Base-by-base conservation (phyloP, 352 stramenopile species). In the Plasmopara muralis region DNA sequence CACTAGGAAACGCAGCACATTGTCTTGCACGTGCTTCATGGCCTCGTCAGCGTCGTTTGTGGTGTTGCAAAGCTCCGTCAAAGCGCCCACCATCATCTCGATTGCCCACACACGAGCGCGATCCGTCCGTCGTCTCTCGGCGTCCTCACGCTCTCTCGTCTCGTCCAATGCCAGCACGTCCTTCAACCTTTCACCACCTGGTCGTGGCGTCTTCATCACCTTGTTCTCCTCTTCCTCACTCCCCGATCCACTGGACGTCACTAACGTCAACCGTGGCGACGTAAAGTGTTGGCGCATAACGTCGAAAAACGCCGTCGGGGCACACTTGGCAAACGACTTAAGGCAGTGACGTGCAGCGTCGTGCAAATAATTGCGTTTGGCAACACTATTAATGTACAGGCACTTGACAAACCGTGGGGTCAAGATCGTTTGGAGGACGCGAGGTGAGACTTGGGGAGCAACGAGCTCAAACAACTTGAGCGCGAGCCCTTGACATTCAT, bases 401-500 rank as follows among this genome's bases (percentile, higher is more conserved):
- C 79, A 87, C 66, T 81, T 88, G 66, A 94, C 77, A 9, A 94
- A 73, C 30, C 79, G 72, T 8, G 79, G 81, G 34, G 81, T 91
- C 7, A 94, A 64, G 33, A 87, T 82, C 6, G 77, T 59, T 30
- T 74, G 72, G 15, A 91, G 46, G 28, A 85, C 45, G 7, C 73
- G 46, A 3, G 62, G 58, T 6, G 77, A 73, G 31, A 94, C 54
- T 38, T 66, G 55, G 5, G 74, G 67, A 6, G 85, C 57, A 39
- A 90, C 58, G 0, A 88, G 59, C 65, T 92, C 81, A 55, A 94
- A 90, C 42, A 94, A 55, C 66, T 94, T 94, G 48, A 94, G 61
- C 41, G 80, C 83, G 35, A 89, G 59, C 0, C 75, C 81, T 45
- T 84, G 77, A 34, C 83, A 81, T 43, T 91, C 83, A 64, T 94